Evolutionary conservation across 1,284 basidiomycete genomes (phyloP), one percentile per base, ranked within the genome.

Genomic region (Cystobasidium pallidum): DNA sequence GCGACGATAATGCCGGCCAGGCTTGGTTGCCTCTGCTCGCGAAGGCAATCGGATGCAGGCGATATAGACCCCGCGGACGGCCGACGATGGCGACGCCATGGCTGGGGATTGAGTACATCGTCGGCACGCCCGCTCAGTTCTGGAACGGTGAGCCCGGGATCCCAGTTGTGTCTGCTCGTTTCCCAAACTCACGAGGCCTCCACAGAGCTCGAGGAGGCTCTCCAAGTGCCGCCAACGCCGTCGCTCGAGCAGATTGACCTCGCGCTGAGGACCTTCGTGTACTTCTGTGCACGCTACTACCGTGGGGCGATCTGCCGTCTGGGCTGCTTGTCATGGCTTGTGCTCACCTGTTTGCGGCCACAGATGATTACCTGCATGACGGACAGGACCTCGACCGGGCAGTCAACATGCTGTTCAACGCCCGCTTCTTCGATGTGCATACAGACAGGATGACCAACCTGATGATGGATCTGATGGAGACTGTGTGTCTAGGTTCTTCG

Each of bases 381-480:
- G 88, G 88, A 8, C 80, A 88, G n/a, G 91, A 93, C 77, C 85
- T 95, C 63, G 86, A 91, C 73, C 88, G 91, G 78, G 91, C 91
- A 10, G 88, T 90, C 77, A 83, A 85, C 39, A 81, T 89, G 43
- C 82, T 95, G 19, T 83, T 94, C 58, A 86, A 87, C 72, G 92
- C 90, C 0, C 92, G 94, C 77, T 84, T 96, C 54, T 94, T 95
- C 77, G 81, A 85, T 3, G 93, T 90, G 78, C 91, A 95, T 79
- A 91, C 90, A 1, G 91, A 92, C 78, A 84, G 93, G 41, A 94
- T 94, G 91, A 88, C 89, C 68, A 89, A 91, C 75, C 85, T 88
- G 43, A 83, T 92, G 55, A 84, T 89, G 54, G 84, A 87, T 34
- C 88, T 92, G 74, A 86, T 87, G 7, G 85, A 87, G 78, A 84